phyloP scores from a whole-genome alignment of 2,329 filamentous ascomycete species.

The Cucurbitaria berberidis region DNA sequence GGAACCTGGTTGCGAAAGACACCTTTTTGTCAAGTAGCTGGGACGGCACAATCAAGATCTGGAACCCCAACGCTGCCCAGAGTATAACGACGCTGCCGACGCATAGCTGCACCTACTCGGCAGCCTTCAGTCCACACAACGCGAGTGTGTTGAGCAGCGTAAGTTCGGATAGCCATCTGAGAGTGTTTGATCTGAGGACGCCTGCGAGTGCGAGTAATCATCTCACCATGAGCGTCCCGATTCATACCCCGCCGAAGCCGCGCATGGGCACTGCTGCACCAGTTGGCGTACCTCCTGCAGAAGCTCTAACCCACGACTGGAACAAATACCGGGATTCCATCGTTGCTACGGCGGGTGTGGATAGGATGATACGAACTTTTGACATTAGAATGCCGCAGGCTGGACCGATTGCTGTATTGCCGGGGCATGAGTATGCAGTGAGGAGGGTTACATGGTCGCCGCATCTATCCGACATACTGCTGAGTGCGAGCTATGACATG shows the following conservation, averaged over 20 bases:
- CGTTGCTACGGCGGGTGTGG: slow-evolving; percentile 87
- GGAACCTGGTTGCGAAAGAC: slow-evolving; percentile 91
- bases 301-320: slow-evolving; percentile 96
- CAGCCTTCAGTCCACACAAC: slow-evolving; percentile 87
- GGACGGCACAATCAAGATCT: slow-evolving; percentile 96
- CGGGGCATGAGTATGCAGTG: slow-evolving; percentile 91
- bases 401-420: slow-evolving; percentile 75
- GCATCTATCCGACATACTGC: slow-evolving; percentile 84
- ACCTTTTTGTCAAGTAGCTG: slow-evolving; percentile 90
- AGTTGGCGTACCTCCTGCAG: slow-evolving; percentile 66
- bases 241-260: slow-evolving; percentile 70
- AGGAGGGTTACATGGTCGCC: slow-evolving; percentile 89
- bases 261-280: slow-evolving; percentile 52
- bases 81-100: slow-evolving; percentile 87
- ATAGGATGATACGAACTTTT: slow-evolving; percentile 85
- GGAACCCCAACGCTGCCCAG: slow-evolving; percentile 77
- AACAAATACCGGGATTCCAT: slow-evolving; percentile 93
- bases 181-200: slow-evolving; percentile 89
- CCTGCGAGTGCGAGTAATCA: slow-evolving; percentile 88
- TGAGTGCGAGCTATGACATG: slow-evolving; percentile 97
- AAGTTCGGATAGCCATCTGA: slow-evolving; percentile 84
- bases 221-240: slow-evolving; percentile 80
- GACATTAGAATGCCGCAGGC: slow-evolving; percentile 79
- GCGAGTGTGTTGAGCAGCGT: slow-evolving; percentile 86
- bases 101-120: slow-evolving; percentile 91